These are phyloP conservation scores for Hymenoscyphus occultus DNA, from an alignment of 2,329 filamentous ascomycete species.

Conservation along the genomic window DNA sequence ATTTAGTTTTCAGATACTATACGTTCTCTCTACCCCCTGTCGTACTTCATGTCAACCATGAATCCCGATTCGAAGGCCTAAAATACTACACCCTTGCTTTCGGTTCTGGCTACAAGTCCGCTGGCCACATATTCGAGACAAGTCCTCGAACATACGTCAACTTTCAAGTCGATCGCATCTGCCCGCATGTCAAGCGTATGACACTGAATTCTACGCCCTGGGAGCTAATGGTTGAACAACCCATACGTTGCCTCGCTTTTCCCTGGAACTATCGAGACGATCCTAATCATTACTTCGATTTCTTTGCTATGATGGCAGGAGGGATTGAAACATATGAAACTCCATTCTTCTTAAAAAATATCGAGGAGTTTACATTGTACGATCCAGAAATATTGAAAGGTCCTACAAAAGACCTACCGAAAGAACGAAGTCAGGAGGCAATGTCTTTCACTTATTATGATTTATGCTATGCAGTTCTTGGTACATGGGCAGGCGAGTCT, in stretches of 20 bases:
- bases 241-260: background rate
- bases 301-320: too few relatives aligned
- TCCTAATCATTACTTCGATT: too few relatives aligned
- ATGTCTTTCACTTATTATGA: background rate
- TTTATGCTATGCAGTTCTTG: background rate
- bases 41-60: background rate
- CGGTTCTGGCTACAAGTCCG: background rate
- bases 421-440: background rate
- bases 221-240: slow-evolving; percentile 20
- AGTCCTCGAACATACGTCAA: background rate
- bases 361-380: background rate
- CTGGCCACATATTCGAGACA: background rate
- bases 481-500: background rate
- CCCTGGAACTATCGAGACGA: background rate
- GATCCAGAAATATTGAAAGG: background rate
- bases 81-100: background rate
- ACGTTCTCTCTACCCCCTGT: background rate
- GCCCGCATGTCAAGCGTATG: too few relatives aligned
- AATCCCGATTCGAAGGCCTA: background rate
- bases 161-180: background rate
- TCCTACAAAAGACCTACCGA: background rate
- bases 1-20: background rate
- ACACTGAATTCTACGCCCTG: background rate
- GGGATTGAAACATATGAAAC: too few relatives aligned
- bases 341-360: background rate